Evolutionary conservation across 1,284 basidiomycete species (phyloP), one percentile per base, ranked within the genome.

Genomic region (Tylopilus orsonianus): DNA sequence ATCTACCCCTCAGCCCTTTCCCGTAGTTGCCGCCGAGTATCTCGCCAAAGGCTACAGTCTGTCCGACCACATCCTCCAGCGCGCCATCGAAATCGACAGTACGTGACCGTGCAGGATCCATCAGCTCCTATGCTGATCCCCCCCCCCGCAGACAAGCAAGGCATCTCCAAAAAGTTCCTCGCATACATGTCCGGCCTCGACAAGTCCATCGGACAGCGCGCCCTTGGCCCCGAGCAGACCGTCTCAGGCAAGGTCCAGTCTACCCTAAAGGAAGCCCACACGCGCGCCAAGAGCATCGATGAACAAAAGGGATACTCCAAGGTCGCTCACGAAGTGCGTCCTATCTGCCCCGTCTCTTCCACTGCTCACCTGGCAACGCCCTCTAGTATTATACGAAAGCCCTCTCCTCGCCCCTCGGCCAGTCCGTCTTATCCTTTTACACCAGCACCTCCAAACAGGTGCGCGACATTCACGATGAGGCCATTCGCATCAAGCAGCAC

Each of bases 61-160:
- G 33, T 85, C 85, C 19, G 93, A 97, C 65, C 66, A 78, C 48
- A 79, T 93, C 54, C 75, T 97, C 40, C 77, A 88, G 57, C 83
- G 84, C 54, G 91, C 93, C 20, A 97, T 97, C 62, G 90, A 93
- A 51, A 74, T 93, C 43, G 93, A 96, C 71, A 71, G 88, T 90
- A 58, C 58, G 84, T 40, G 9, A 13, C n/a, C n/a, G n/a, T 33
- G 2, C 40, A 13, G 16, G 33, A 18, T 13, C 26, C 1, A 12
- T 22, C 2, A 27, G 18, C 18, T 46, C 32, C 32, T 33, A 38
- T 23, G n/a, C n/a, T n/a, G n/a, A n/a, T n/a, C n/a, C n/a, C 8
- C 4, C 10, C 14, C 3, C n/a, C 23, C 26, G 10, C 54, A 90
- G 87, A 78, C 48, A 83, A 91, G 66, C 83, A 90, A 59, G 94